Evolutionary conservation across 768 basidiomycete genomes (phyloP).

Genomic region (Suillus decipiens): DNA sequence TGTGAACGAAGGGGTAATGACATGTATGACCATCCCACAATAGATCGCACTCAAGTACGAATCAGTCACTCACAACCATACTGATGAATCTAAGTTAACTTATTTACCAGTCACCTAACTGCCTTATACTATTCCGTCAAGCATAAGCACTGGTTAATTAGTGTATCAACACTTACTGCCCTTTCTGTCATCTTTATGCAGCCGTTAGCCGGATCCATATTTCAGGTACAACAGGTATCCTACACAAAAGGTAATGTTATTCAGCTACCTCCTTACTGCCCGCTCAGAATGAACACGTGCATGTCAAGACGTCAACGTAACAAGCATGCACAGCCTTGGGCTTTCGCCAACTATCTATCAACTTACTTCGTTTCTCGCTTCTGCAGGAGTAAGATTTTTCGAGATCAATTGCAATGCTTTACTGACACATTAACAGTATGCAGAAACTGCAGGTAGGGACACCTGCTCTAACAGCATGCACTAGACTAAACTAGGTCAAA

Average conservation of each 20-base stretch:
- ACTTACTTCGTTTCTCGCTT: conserved; percentile 57
- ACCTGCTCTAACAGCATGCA: background rate
- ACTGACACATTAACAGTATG: conserved; percentile 33
- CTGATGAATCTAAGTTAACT: conserved; percentile 10
- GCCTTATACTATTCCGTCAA: conserved; percentile 46
- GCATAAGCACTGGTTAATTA: conserved; percentile 56
- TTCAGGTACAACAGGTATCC: too few relatives aligned
- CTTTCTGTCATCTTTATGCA: conserved; percentile 50
- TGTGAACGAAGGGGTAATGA: background rate
- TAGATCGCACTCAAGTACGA: conserved; percentile 48
- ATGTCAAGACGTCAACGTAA: too few relatives aligned
- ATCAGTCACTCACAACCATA: background rate
- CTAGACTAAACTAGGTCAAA: conserved; percentile 4
- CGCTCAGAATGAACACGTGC: too few relatives aligned
- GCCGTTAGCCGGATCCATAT: conserved; percentile 47
- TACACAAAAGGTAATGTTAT: too few relatives aligned
- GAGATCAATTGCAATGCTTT: background rate
- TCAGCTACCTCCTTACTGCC: too few relatives aligned
- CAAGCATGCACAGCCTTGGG: conserved; percentile 43
- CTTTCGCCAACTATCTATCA: conserved; percentile 45
- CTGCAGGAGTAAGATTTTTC: conserved; percentile 49
- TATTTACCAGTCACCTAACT: conserved; percentile 39
- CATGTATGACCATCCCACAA: background rate
- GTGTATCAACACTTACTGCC: conserved; percentile 53
- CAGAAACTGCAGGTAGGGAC: conserved; percentile 28